Evolutionary conservation across 768 basidiomycete species (phyloP), one percentile per base, ranked within the genome.

Genomic region (Pisolithus orientalis): DNA sequence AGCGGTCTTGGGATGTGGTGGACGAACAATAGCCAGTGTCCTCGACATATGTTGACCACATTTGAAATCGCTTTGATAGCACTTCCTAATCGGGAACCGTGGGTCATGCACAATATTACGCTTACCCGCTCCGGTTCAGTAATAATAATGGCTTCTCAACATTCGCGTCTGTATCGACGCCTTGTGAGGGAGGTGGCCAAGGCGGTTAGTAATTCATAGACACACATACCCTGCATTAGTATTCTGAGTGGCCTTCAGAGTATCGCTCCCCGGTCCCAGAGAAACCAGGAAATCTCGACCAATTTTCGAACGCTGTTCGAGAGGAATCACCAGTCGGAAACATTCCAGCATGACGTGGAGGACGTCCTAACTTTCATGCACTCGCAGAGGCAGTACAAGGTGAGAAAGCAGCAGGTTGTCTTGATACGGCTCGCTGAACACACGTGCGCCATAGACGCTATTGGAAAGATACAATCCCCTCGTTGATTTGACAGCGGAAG

Each of bases 391-490:
- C 78, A 82, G 62, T 76, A 95, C 74, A 88, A 87, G 75, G 93
- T 87, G 46, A 74, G 31, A 62, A 25, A 17, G 50, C 46, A 44
- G 13, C 34, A 21, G 24, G 21, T 39, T 14, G 5, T 21, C 53
- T 40, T 38, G 25, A 27, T 27, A 7, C 21, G 44, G 32, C 13
- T 25, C 31, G 29, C 54, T 57, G 51, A 54, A 54, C 39, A 11
- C 21, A 21, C 21, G 32, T 3, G 29, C 1, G 11, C 24, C 34
- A 14, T 61, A 96, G 94, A 73, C 72, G 21, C 72, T 96, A 45
- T 68, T 96, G 55, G 87, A 90, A 50, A 76, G 90, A 49, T 97
- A 97, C 72, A 95, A 94, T 66, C 93, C 94, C 0, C 71, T 87
- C 16, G 68, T 84, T 39, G 88, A 93, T 61, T 75, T 94, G 56